Evolutionary conservation across 129 eudicot genomes (phyloP), one percentile per base, ranked within the genome.

Genomic region (Arctium minus): DNA sequence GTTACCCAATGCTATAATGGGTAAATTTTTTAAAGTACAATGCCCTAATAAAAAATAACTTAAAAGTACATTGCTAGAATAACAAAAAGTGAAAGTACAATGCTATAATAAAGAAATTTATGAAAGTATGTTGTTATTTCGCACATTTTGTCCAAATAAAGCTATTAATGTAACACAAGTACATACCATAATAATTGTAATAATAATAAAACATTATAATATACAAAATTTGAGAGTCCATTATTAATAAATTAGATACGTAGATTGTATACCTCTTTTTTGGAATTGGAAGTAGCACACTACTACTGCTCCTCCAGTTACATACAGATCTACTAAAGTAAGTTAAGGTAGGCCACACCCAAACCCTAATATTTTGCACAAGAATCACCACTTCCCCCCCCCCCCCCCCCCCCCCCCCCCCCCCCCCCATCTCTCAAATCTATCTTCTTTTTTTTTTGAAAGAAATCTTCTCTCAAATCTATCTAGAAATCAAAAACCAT

Each of bases 281-380:
- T 50, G 76, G 72, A 80, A 70, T 82, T 50, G 76, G 72, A 80
- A 70, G 62, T 70, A 76, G 60, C 79, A 33, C 36, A 33, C 36
- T 22, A 0, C 27, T 22, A 56, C 72, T 56, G 40, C 46, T 12
- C 50, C 39, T 73, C 32, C 77, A 37, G 44, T 56, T 17, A 46
- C 10, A 42, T 31, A 79, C 50, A 79, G 40, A 79, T 42, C 76
- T 65, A 33, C 78, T 64, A 82, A 82, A 44, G 75, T 46, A 80
- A 80, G 75, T 78, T 83, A 77, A 83, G 33, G 73, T 83, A 83
- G 86, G 86, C 78, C 82, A 83, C 78, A 70, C 50, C 80, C 62
- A 73, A 74, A 78, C 74, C 82, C 77, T 70, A 76, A 77, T 53
- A 76, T 17, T 78, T 77, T 46, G 35, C 71, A 22, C 81, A 32